Evolutionary conservation across 164 flowering plant genomes (phyloP).

Genomic region (Magnolia sinica): DNA sequence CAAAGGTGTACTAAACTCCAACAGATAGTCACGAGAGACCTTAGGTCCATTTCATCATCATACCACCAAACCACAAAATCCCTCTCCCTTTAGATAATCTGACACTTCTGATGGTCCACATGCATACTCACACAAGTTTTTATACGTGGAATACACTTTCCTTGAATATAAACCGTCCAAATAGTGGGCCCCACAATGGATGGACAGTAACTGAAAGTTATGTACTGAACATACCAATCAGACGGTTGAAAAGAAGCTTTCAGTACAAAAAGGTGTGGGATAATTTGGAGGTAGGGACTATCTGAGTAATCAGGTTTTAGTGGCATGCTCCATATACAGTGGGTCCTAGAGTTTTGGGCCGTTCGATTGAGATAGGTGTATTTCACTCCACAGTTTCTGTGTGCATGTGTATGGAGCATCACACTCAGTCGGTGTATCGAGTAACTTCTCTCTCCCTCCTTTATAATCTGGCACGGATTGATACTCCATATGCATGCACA

Average conservation of each 20-base stretch:
- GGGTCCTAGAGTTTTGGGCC: neutral
- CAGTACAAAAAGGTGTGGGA: neutral
- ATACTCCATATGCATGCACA: too few relatives aligned
- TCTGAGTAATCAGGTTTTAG: neutral
- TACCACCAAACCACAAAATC: neutral
- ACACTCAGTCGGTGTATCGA: too few relatives aligned
- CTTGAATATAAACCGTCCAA: neutral
- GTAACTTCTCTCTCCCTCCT: too few relatives aligned
- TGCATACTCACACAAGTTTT: neutral
- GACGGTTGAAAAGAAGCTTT: neutral
- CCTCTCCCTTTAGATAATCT: neutral
- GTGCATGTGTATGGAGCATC: too few relatives aligned
- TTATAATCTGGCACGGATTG: too few relatives aligned
- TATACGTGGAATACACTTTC: neutral
- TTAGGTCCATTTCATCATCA: conserved; percentile 13
- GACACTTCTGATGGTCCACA: neutral
- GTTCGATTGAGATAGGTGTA: too few relatives aligned
- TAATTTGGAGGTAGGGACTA: neutral
- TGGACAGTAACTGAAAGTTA: too few relatives aligned
- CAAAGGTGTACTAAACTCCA: conserved; percentile 39
- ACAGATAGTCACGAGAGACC: conserved; percentile 55
- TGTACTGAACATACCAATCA: neutral
- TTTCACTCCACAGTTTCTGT: too few relatives aligned
- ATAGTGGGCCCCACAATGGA: neutral
- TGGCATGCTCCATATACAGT: neutral